Evolutionary conservation across 768 basidiomycete species (phyloP).

Genomic region (Psilocybe sp.): DNA sequence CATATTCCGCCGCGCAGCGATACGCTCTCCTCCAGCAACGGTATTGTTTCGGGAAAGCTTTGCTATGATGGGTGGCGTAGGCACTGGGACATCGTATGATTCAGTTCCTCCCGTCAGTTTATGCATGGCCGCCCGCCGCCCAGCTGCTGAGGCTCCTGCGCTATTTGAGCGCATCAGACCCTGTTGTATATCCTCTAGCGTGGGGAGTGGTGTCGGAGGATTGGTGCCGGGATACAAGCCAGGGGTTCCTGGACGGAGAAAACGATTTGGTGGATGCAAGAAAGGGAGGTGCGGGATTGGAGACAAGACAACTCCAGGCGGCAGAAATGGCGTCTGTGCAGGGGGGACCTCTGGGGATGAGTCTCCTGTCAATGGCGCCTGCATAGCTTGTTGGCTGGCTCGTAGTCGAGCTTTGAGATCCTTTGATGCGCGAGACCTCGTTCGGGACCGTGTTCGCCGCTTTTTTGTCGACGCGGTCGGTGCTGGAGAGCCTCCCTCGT

Average conservation of each 20-base stretch:
- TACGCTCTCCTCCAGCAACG: slow-evolving; percentile 77
- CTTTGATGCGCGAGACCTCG: slow-evolving; percentile 72
- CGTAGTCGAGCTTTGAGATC: slow-evolving; percentile 64
- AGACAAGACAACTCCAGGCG: slow-evolving; percentile 37
- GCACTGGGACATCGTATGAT: slow-evolving; percentile 60
- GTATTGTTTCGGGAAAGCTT: slow-evolving; percentile 73
- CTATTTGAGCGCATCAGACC: slow-evolving; percentile 90
- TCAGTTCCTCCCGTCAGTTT: slow-evolving; percentile 81
- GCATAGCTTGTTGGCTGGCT: slow-evolving; percentile 44
- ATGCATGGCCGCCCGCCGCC: slow-evolving; percentile 72
- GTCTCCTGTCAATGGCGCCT: slow-evolving; percentile 50
- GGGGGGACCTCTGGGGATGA: slow-evolving; percentile 68
- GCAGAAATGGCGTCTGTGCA: slow-evolving; percentile 29
- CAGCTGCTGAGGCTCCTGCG: slow-evolving; percentile 72
- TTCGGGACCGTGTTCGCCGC: slow-evolving; percentile 76
- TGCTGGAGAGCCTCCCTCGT: slow-evolving; percentile 34
- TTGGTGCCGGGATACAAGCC: slow-evolving; percentile 63
- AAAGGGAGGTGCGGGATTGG: slow-evolving; percentile 51
- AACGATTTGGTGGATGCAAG: slow-evolving; percentile 36
- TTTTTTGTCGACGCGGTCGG: slow-evolving; percentile 51
- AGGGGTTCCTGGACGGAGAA: slow-evolving; percentile 52
- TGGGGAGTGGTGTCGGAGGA: slow-evolving; percentile 68
- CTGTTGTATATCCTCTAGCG: slow-evolving; percentile 74
- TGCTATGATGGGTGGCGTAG: slow-evolving; percentile 40
- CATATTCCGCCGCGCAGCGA: slow-evolving; percentile 67